A percentile compares a stretch with the other conserved stretches of the same genome.
Conservation (phyloP, 495 filamentous ascomycete species). For the Massariosphaeria phaeospora region DNA sequence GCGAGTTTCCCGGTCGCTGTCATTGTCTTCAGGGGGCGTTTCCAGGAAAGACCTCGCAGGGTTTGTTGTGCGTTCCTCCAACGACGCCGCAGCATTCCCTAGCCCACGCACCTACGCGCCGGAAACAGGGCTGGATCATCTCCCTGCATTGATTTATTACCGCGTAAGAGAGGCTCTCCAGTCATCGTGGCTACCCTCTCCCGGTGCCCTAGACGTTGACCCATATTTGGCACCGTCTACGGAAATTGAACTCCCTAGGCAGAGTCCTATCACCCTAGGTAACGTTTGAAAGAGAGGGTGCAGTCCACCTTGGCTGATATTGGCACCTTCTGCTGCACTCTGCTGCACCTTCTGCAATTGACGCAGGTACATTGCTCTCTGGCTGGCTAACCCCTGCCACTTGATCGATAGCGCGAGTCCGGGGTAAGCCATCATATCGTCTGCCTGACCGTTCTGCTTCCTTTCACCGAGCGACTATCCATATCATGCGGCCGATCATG, state of each 20-base stretch:
- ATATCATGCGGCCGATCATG: background rate
- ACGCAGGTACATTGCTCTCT: conserved; percentile 19
- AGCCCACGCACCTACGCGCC: background rate
- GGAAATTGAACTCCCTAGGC: too few species aligned
- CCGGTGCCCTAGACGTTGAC: too few species aligned
- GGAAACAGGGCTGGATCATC: background rate
- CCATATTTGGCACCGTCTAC: too few species aligned
- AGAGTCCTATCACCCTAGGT: too few species aligned
- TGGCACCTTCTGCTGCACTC: conserved; percentile 1
- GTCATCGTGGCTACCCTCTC: too few species aligned
- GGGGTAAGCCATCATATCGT: conserved; percentile 7
- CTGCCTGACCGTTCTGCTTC: background rate
- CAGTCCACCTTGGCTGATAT: background rate
- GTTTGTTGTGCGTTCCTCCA: background rate
- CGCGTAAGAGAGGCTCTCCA: too few species aligned
- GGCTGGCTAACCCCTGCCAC: conserved; percentile 4
- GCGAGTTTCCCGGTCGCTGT: background rate
- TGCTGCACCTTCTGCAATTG: background rate
- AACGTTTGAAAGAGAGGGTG: too few species aligned
- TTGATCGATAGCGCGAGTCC: conserved; percentile 1
- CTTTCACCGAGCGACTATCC: background rate
- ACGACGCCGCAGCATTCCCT: background rate
- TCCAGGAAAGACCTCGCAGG: background rate
- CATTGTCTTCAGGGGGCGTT: background rate
- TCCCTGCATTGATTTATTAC: too few species aligned